Evolutionary conservation across 2,329 filamentous ascomycete species (phyloP).

Genomic region (Diaporthe citri): DNA sequence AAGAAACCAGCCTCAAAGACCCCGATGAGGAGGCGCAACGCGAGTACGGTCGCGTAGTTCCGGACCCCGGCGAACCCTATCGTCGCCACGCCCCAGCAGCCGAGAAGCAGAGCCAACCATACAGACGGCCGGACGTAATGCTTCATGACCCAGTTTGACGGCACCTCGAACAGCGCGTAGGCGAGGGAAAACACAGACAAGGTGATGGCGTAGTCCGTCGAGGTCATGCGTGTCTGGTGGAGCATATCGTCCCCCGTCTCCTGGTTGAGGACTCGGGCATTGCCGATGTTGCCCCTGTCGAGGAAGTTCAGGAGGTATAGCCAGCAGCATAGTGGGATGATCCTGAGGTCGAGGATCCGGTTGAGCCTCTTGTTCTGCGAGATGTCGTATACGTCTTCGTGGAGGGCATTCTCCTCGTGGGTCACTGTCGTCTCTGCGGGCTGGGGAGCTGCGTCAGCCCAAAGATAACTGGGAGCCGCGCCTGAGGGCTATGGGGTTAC

Average conservation of each 20-base stretch:
- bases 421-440: background rate
- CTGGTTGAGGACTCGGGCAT: conserved; percentile 49
- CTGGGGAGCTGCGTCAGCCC: background rate
- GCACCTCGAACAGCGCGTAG: conserved; percentile 50
- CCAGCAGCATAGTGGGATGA: conserved; percentile 44
- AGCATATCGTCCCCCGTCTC: conserved; percentile 47
- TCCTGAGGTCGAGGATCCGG: conserved; percentile 44
- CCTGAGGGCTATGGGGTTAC: background rate
- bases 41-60: conserved; percentile 46
- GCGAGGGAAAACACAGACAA: conserved; percentile 47
- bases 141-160: conserved; percentile 48
- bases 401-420: background rate
- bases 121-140: conserved; percentile 46
- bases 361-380: conserved; percentile 38
- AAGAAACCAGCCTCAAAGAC: conserved; percentile 53
- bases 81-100: conserved; percentile 48
- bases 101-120: conserved; percentile 47
- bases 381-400: background rate
- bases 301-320: conserved; percentile 47
- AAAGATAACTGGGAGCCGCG: background rate
- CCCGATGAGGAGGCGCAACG: conserved; percentile 49
- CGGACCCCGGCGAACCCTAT: conserved; percentile 46
- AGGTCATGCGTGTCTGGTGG: conserved; percentile 25
- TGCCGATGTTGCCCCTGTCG: conserved; percentile 48
- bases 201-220: conserved; percentile 27